These are phyloP conservation scores for Escallonia rubra DNA, from an alignment of 129 eudicot genomes.

Conservation along the genomic window DNA sequence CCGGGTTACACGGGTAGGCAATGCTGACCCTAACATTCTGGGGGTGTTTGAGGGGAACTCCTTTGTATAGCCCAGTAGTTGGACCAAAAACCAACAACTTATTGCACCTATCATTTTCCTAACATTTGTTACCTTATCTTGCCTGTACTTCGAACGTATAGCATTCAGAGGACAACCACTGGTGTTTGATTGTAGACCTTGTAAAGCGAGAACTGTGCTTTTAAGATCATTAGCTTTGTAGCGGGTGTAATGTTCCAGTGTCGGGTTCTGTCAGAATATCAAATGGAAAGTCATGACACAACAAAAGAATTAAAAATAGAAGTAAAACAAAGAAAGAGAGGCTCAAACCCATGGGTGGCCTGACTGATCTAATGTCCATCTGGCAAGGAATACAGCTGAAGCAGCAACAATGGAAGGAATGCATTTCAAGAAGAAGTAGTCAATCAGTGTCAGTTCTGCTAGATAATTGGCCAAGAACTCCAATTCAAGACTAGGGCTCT, in stretches of 20 bases:
- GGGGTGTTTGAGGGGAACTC: no score
- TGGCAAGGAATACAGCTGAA: constrained; percentile 73
- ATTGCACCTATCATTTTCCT: background rate
- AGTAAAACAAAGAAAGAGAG: background rate
- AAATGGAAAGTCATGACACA: background rate
- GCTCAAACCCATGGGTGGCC: constrained; percentile 63
- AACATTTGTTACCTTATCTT: constrained; percentile 51
- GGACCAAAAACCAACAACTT: no score
- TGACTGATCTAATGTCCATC: constrained; percentile 70
- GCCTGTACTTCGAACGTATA: constrained; percentile 58
- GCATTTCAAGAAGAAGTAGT: constrained; percentile 54
- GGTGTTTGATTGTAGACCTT: constrained; percentile 38
- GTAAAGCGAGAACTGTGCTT: constrained; percentile 47
- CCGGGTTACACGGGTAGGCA: no score
- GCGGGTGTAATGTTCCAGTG: constrained; percentile 58
- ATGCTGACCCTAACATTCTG: no score
- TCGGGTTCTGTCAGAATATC: constrained; percentile 41
- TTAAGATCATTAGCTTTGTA: constrained; percentile 51
- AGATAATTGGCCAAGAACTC: constrained; percentile 73
- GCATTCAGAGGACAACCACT: constrained; percentile 39
- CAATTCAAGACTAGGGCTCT: constrained; percentile 44
- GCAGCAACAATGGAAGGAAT: constrained; percentile 69
- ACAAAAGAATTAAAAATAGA: background rate
- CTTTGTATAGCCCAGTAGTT: no score
- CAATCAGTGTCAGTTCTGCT: constrained; percentile 58